Evolutionary conservation across 2,329 filamentous ascomycete species (phyloP).

Genomic region (Samsoniella hepiali): DNA sequence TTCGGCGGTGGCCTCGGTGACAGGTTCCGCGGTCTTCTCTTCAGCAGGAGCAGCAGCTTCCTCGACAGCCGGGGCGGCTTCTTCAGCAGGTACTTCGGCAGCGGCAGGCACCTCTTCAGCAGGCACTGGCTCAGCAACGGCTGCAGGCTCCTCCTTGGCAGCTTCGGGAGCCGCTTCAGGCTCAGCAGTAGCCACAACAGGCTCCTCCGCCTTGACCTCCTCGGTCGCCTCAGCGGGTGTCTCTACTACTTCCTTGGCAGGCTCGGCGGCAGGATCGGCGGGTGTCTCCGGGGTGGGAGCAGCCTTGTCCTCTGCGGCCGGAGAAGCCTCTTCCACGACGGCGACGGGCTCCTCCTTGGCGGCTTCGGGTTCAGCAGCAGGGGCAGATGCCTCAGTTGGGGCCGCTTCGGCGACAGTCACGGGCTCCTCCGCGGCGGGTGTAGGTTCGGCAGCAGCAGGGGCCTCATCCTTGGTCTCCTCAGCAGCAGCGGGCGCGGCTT

Average conservation of each 20-base stretch:
- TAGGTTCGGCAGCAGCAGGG: background rate
- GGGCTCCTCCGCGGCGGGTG: background rate
- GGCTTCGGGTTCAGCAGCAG: slow-evolving; percentile 22
- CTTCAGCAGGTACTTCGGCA: background rate
- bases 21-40: background rate
- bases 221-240: background rate
- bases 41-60: slow-evolving; percentile 12
- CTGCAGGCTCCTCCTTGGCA: slow-evolving; percentile 19
- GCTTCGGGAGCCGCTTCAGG: slow-evolving; percentile 9
- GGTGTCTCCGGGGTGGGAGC: background rate
- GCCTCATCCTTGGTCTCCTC: slow-evolving; percentile 20
- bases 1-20: background rate
- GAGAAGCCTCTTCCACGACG: slow-evolving; percentile 20
- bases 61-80: background rate
- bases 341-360: slow-evolving; percentile 8
- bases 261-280: slow-evolving; percentile 18
- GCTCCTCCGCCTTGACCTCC: background rate
- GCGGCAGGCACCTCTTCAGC: background rate
- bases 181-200: slow-evolving; percentile 22
- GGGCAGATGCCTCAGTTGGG: slow-evolving; percentile 17
- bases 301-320: background rate
- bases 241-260: slow-evolving; percentile 21
- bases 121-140: slow-evolving; percentile 15
- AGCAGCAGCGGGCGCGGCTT: background rate
- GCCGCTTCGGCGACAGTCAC: slow-evolving; percentile 17